Conservation (phyloP, 2,329 filamentous ascomycete species). For the Tothia fuscella region DNA sequence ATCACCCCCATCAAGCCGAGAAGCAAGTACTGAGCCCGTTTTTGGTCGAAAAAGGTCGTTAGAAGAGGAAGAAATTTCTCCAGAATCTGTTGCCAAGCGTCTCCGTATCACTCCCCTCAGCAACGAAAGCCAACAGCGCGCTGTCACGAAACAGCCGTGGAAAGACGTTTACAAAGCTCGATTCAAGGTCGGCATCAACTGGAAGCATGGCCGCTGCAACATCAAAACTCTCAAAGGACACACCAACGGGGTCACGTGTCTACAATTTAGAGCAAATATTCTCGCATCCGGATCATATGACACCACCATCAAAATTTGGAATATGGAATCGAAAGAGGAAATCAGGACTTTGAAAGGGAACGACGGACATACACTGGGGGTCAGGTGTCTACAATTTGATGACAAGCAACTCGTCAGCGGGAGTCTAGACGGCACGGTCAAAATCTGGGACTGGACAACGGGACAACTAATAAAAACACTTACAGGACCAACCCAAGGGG, state of each 20-base stretch:
- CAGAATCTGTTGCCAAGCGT: slow-evolving; percentile 28
- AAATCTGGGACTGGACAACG: slow-evolving; percentile 94
- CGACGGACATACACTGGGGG: slow-evolving; percentile 73
- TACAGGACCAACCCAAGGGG: slow-evolving; percentile 64
- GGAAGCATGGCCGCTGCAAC: slow-evolving; percentile 86
- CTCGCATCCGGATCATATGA: slow-evolving; percentile 94
- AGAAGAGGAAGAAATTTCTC: slow-evolving; percentile 18
- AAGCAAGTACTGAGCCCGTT: background rate
- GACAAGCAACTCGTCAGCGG: slow-evolving; percentile 84
- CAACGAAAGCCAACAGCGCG: background rate
- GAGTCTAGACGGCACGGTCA: slow-evolving; percentile 75
- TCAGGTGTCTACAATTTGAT: slow-evolving; percentile 86
- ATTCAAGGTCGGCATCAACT: slow-evolving; percentile 92
- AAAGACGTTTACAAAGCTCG: slow-evolving; percentile 95
- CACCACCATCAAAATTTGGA: slow-evolving; percentile 90
- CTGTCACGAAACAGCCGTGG: slow-evolving; percentile 54
- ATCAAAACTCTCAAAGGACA: slow-evolving; percentile 78
- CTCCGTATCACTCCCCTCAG: background rate
- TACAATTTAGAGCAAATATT: slow-evolving; percentile 77
- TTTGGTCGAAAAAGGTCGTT: background rate
- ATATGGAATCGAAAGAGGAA: slow-evolving; percentile 77
- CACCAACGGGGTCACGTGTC: slow-evolving; percentile 72
- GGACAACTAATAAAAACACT: slow-evolving; percentile 77
- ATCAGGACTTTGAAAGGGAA: slow-evolving; percentile 71
- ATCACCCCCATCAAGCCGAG: background rate